Base-by-base conservation (phyloP, 2,329 filamentous ascomycete species). In the Diplocarpon rosae region DNA sequence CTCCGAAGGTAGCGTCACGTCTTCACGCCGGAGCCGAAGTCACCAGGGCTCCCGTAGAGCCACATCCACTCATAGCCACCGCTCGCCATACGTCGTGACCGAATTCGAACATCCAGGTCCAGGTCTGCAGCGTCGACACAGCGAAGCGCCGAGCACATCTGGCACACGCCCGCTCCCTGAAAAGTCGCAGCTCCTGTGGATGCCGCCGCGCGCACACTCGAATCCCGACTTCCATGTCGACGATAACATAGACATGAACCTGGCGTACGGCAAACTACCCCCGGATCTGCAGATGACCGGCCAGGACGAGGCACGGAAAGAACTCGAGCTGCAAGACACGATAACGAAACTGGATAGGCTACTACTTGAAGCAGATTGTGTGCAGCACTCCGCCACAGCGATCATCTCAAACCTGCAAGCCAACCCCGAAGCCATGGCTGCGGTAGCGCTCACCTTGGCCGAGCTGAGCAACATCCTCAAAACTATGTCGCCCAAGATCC, bases 391-490 rank as follows among this genome's bases (percentile, higher is more conserved):
- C 1, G 90, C 85, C 5, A 80, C 78, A 0, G 73, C 83, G 42
- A 95, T 86, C 50, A 95, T 98, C 56, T 69, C 81, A 36, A 83
- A 86, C 52, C 68, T 89, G 3, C 82, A 87, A 59, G 77, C 79
- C 70, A 90, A 81, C 62, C 89, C 92, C 0, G 87, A 98, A 53
- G 85, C 87, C 2, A 87, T 95, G 42, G 92, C 92, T 1, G 90
- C 92, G 8, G 90, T 98, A 1, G 93, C 89, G 0, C 73, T 98
- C 28, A 89, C 90, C 0, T 74, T 98, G 6, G 90, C 88, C 11
- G 92, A 98, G 65, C 83, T 98, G 52, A 92, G 85, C 49, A 82
- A 81, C 17, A 65, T 96, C 3, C 73, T 87, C 1, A 74, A 76
- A 41, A 94, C 94, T 62, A 82, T 95, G 73, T 85, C 84, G 0